Percentiles rank a stretch among this genome's conserved stretches.
Evolutionary conservation across 2,329 filamentous ascomycete species (phyloP).

Genomic region (Ophiostoma australiae): DNA sequence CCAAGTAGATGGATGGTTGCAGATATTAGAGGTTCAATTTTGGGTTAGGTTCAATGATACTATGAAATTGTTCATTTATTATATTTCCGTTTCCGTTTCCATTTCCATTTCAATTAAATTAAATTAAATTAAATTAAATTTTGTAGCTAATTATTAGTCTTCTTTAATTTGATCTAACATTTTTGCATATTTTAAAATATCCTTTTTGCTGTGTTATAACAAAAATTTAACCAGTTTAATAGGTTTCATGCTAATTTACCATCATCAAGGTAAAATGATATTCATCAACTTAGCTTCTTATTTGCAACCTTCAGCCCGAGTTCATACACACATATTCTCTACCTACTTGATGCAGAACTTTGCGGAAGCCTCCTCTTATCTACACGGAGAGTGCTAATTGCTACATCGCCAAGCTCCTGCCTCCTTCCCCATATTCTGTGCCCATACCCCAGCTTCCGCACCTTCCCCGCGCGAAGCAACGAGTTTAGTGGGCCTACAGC

Average conservation of each 20-base stretch:
- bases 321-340: not conserved
- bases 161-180: not conserved
- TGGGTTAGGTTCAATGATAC: no score
- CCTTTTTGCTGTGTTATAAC: not conserved
- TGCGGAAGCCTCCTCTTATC: not conserved
- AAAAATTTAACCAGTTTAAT: no score
- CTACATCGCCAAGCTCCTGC: not conserved
- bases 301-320: not conserved
- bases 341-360: not conserved
- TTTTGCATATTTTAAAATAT: not conserved
- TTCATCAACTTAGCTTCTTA: not conserved
- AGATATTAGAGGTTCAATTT: not conserved
- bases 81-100: not conserved
- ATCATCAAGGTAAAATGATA: not conserved
- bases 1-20: constrained; percentile 28
- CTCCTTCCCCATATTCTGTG: constrained; percentile 4
- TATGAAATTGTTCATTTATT: no score
- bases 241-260: no score
- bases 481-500: not conserved
- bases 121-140: no score
- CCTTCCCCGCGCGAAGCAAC: not conserved
- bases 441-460: not conserved
- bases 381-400: not conserved
- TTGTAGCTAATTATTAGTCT: not conserved
- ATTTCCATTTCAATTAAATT: not conserved